A percentile compares a stretch with the other conserved stretches of the same genome.
Evolutionary conservation across 23 red algal species (phyloP).

Genomic region (Chondrus crispus): DNA sequence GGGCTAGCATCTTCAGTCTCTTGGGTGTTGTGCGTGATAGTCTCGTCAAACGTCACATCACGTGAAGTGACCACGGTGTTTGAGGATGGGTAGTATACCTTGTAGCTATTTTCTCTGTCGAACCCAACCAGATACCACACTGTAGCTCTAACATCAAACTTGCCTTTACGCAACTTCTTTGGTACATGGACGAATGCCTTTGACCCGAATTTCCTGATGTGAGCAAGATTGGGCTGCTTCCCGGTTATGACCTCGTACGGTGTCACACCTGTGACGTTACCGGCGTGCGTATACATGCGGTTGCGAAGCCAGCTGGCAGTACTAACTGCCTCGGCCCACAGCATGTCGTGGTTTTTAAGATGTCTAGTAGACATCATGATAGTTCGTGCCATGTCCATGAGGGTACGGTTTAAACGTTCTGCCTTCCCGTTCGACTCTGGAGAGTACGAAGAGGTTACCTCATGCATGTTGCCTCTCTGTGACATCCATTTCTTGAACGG

Average conservation of each 20-base stretch:
- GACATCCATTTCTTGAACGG: neutral
- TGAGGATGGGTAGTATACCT: neutral
- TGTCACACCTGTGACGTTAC: neutral
- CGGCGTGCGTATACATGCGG: neutral
- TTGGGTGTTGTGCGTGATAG: too few species aligned
- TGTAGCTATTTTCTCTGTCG: neutral
- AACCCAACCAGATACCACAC: neutral
- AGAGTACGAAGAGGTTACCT: neutral
- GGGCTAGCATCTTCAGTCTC: too few species aligned
- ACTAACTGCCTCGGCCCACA: neutral
- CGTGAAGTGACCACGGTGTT: neutral
- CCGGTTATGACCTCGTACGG: neutral
- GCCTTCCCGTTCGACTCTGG: neutral
- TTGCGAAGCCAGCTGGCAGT: neutral
- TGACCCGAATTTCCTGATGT: neutral
- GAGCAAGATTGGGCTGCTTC: neutral
- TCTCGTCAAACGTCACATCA: constrained; percentile 21
- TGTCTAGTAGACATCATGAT: neutral
- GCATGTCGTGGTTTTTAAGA: neutral
- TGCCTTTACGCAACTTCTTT: neutral
- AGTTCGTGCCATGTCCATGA: neutral
- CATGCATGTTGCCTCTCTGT: neutral
- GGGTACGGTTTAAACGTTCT: neutral
- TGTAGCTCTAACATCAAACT: neutral
- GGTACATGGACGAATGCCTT: neutral